phyloP scores from a whole-genome alignment of 495 filamentous ascomycete species.

The Aspergillus hancockii region DNA sequence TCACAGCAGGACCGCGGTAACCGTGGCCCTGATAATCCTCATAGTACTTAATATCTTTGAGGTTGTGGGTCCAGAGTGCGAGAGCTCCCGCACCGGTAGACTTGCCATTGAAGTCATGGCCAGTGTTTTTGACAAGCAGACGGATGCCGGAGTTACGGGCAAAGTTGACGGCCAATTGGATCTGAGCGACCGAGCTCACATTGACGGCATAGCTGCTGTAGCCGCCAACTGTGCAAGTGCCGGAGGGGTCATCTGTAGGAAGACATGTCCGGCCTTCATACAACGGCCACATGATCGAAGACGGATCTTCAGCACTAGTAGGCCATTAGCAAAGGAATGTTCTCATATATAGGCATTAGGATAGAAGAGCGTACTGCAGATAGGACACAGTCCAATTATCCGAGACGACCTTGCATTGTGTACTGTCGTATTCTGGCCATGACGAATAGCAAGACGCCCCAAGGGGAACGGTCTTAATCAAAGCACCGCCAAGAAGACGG shows the following conservation, averaged over 20 bases:
- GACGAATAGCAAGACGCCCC: slow-evolving; percentile 56
- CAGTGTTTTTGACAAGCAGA: slow-evolving; percentile 69
- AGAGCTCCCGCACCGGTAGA: slow-evolving; percentile 57
- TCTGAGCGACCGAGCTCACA: slow-evolving; percentile 53
- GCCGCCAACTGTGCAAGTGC: slow-evolving; percentile 55
- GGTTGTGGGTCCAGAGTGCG: slow-evolving; percentile 60
- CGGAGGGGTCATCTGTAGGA: slow-evolving; percentile 31
- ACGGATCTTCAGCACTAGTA: slow-evolving; percentile 33
- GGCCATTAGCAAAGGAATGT: too few species aligned
- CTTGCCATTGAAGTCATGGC: slow-evolving; percentile 65
- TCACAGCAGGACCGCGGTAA: slow-evolving; percentile 54
- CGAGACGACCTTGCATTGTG: slow-evolving; percentile 35
- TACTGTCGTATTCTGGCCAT: slow-evolving; percentile 46
- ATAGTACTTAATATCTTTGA: slow-evolving; percentile 48
- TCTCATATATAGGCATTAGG: too few species aligned
- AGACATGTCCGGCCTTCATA: slow-evolving; percentile 42
- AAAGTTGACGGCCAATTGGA: slow-evolving; percentile 62
- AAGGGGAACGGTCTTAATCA: slow-evolving; percentile 57
- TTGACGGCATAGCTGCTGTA: slow-evolving; percentile 63
- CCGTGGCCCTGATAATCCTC: slow-evolving; percentile 30
- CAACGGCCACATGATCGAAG: slow-evolving; percentile 48
- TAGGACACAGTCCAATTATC: slow-evolving; percentile 31
- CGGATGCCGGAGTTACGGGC: slow-evolving; percentile 59
- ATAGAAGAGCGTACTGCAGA: slow-evolving; percentile 27
- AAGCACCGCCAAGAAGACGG: slow-evolving; percentile 45